Evolutionary conservation across 495 filamentous ascomycete genomes (phyloP).

Genomic region (Halenospora varia): DNA sequence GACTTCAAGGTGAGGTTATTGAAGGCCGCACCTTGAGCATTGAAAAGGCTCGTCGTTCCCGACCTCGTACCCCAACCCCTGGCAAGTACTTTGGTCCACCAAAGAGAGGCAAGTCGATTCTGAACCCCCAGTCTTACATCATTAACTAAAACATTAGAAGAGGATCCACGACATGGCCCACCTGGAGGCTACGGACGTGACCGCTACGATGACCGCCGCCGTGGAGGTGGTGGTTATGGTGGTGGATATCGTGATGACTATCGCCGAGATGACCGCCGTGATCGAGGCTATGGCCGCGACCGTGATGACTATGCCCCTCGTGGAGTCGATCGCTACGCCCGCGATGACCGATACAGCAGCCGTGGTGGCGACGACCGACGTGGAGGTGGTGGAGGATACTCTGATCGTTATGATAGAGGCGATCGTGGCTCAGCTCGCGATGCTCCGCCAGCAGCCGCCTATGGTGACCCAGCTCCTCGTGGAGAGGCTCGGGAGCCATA

Average conservation of each 20-base stretch:
- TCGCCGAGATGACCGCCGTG: constrained; percentile 17
- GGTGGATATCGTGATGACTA: constrained; percentile 32
- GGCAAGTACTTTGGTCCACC: constrained; percentile 99
- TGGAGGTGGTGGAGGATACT: constrained; percentile 52
- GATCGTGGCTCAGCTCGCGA: constrained; percentile 43
- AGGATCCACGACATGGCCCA: constrained; percentile 55
- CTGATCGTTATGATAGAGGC: constrained; percentile 49
- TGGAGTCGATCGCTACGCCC: constrained; percentile 33
- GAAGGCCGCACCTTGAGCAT: constrained; percentile 97
- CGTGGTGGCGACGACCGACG: constrained; percentile 53
- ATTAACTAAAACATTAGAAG: constrained; percentile 36
- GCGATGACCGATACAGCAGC: constrained; percentile 36
- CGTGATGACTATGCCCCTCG: constrained; percentile 33
- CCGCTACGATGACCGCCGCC: constrained; percentile 10
- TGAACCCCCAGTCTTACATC: constrained; percentile 17
- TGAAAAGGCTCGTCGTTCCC: constrained; percentile 94
- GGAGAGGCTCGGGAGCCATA: constrained; percentile 60
- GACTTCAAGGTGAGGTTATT: constrained; percentile 89
- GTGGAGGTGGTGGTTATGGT: constrained; percentile 50
- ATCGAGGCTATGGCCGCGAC: constrained; percentile 17
- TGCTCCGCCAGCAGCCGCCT: constrained; percentile 41
- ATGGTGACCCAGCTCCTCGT: constrained; percentile 57
- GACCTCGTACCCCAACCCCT: constrained; percentile 92
- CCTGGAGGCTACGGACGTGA: constrained; percentile 33
- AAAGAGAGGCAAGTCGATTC: constrained; percentile 75